Conservation (phyloP, 352 stramenopile species). For the Phytophthora pseudosyringae region DNA sequence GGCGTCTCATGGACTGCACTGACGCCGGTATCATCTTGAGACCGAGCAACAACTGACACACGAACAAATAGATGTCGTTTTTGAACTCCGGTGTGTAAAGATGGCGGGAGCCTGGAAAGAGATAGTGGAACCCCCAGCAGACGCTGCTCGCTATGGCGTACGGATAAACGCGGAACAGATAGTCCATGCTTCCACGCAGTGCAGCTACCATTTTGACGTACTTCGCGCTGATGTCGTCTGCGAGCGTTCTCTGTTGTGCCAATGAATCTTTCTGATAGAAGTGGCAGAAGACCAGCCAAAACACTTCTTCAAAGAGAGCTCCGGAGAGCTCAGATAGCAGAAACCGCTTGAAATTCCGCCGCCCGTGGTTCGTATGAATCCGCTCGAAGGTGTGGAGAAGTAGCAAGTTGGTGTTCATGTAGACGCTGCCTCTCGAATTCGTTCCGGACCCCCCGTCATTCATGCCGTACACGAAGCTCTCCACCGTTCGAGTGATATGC, state of each 20-base stretch:
- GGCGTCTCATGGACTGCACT: slow-evolving; percentile 67
- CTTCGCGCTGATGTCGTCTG: slow-evolving; percentile 70
- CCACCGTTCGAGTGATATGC: slow-evolving; percentile 88
- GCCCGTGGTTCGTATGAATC: slow-evolving; percentile 75
- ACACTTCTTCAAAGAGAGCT: slow-evolving; percentile 87
- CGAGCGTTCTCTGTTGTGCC: slow-evolving; percentile 67
- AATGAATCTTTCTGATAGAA: slow-evolving; percentile 88
- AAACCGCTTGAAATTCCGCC: slow-evolving; percentile 88
- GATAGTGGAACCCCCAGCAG: slow-evolving; percentile 88
- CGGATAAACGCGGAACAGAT: slow-evolving; percentile 90
- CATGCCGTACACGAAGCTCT: slow-evolving; percentile 60
- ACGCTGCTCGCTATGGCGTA: slow-evolving; percentile 83
- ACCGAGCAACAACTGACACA: slow-evolving; percentile 74
- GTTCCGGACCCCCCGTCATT: slow-evolving; percentile 17
- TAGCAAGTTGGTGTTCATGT: slow-evolving; percentile 87
- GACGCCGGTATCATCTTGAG: slow-evolving; percentile 71
- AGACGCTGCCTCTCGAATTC: slow-evolving; percentile 30
- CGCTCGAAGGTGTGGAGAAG: slow-evolving; percentile 85
- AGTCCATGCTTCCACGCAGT: slow-evolving; percentile 80
- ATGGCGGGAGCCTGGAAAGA: slow-evolving; percentile 87
- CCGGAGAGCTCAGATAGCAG: slow-evolving; percentile 77
- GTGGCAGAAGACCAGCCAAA: slow-evolving; percentile 90
- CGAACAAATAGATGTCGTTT: slow-evolving; percentile 77
- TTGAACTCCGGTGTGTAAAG: slow-evolving; percentile 89
- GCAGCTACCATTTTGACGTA: slow-evolving; percentile 85